A percentile compares a stretch with the other conserved stretches of the same genome.
phyloP scores from a whole-genome alignment of 768 basidiomycete genomes.

The Pulveroboletus ravenelii region DNA sequence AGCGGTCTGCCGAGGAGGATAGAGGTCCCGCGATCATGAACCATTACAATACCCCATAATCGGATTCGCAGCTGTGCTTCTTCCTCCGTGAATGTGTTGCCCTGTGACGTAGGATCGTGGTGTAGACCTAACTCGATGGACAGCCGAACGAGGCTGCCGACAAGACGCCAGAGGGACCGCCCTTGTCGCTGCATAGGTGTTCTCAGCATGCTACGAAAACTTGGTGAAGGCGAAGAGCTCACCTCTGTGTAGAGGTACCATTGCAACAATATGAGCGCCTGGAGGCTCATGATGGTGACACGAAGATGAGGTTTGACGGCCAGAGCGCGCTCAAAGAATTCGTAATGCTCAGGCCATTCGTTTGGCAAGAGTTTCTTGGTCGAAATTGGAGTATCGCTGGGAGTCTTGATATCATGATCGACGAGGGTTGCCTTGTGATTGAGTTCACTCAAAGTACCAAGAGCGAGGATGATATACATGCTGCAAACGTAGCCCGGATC shows the following conservation, averaged over 20 bases:
- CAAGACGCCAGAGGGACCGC: constrained; percentile 84
- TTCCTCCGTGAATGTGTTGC: constrained; percentile 59
- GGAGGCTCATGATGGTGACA: constrained; percentile 77
- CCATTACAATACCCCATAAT: constrained; percentile 79
- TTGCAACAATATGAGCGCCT: constrained; percentile 78
- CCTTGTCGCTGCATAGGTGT: constrained; percentile 64
- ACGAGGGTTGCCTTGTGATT: constrained; percentile 61
- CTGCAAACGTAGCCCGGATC: constrained; percentile 80
- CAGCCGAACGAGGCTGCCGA: constrained; percentile 77
- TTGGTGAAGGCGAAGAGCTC: constrained; percentile 13
- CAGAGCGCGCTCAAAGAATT: constrained; percentile 78
- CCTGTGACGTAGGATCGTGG: constrained; percentile 73
- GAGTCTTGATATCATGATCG: constrained; percentile 41
- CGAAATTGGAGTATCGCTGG: constrained; percentile 32
- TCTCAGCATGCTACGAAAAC: constrained; percentile 3
- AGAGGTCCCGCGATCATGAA: constrained; percentile 86
- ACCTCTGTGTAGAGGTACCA: constrained; percentile 92
- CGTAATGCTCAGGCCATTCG: constrained; percentile 76
- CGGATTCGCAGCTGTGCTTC: constrained; percentile 77
- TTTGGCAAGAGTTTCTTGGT: constrained; percentile 54
- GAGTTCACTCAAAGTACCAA: constrained; percentile 79
- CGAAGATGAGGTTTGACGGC: constrained; percentile 76
- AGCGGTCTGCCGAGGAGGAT: constrained; percentile 83
- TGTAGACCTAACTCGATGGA: constrained; percentile 82
- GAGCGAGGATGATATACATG: constrained; percentile 70